Base-by-base conservation (phyloP, 192 early-diverging fungal genomes). In the Rhizoclosmatium globosum region DNA sequence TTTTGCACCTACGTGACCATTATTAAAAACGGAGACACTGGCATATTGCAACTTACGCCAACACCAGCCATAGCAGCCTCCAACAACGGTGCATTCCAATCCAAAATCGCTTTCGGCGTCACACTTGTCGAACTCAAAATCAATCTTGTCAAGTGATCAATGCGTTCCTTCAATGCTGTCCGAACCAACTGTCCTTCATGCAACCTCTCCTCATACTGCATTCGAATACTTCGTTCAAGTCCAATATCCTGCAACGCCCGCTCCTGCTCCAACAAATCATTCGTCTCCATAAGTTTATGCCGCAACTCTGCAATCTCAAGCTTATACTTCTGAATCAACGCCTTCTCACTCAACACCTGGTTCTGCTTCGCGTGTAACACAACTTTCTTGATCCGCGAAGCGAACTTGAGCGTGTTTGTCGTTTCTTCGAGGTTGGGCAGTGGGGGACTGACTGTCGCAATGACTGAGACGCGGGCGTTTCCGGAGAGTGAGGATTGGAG, bases 381-480 rank as follows among this genome's bases (percentile, higher is more conserved):
- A 19, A 99, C 92, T 71, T 93, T 94, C 82, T 98, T 98, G 56
- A 97, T 94, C 3, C 96, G 88, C 11, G 90, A 85, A 0, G 98
- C 98, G 85, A 98, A 99, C 80, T 99, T 98, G 42, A 99, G 90
- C 2, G 98, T 99, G 69, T 94, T 98, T 50, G 91, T 79, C 0
- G 95, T 91, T 65, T 99, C 98, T 68, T 98, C 97, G 3, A 92
- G 78, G 75, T 95, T 93, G 66, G 89, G 74, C 17, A 82, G 79
- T 0, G 95, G 88, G 2, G 96, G 95, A 47, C 92, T 80, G 70
- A 97, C 94, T 0, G 97, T 98, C 77, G 95, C 96, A 46, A 99
- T 95, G 11, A 99, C 95, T 7, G 93, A 90, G 0, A 96, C 94
- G 17, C 91, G 88, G 0, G 97, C 94, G 77, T 94, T 95, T 47